Evolutionary conservation across 139 green algal species (phyloP).

Genomic region (Coelastrella sp.): DNA sequence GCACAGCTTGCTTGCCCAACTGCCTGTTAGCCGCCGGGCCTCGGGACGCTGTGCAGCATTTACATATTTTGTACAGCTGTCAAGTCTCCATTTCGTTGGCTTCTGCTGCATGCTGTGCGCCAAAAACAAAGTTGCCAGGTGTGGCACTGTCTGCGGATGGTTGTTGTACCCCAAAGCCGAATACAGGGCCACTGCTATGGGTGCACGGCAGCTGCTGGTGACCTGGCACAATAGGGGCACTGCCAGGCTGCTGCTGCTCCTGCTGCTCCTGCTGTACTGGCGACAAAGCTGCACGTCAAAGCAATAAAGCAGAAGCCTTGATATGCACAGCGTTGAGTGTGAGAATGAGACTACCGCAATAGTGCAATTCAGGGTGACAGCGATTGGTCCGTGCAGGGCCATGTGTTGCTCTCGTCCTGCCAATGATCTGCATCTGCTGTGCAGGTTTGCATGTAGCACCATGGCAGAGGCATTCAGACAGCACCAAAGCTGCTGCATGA

Average conservation of each 20-base stretch:
- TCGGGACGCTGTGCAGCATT: no score
- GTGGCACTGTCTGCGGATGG: background rate
- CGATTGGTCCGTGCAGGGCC: no score
- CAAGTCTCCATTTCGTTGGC: conserved; percentile 18
- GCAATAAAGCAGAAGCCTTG: background rate
- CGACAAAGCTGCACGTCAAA: background rate
- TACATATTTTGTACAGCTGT: no score
- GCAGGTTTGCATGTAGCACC: no score
- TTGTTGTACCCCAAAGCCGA: background rate
- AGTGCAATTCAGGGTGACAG: no score
- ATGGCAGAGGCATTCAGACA: no score
- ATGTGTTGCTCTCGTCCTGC: no score
- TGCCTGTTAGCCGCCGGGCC: no score
- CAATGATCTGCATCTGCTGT: no score
- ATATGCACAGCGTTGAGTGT: background rate
- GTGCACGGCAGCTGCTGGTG: background rate
- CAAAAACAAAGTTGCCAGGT: conserved; percentile 26
- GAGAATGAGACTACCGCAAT: no score
- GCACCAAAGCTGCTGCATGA: background rate
- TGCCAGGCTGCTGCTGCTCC: conserved; percentile 6
- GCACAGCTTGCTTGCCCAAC: no score
- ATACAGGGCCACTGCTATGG: background rate
- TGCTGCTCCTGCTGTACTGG: conserved; percentile 4
- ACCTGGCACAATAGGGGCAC: background rate
- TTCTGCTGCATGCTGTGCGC: background rate